A percentile compares a stretch with the other conserved stretches of the same genome.
These are phyloP conservation scores for Leccinum pallidistipes DNA, from an alignment of 1,284 basidiomycete species.

Conservation along the genomic window DNA sequence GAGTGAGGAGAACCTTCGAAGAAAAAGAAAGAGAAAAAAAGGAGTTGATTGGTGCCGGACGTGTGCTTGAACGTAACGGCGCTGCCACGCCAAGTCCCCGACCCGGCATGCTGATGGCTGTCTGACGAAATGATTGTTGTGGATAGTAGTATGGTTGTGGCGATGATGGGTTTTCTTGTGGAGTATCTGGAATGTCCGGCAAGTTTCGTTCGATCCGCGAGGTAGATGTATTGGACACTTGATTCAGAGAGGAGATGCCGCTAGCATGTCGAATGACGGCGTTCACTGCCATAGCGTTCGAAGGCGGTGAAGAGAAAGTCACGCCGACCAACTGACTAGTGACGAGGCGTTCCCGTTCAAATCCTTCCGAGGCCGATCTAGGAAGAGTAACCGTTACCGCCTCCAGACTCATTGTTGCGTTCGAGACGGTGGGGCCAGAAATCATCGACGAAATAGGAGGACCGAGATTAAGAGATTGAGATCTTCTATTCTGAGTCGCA, in stretches of 20 bases:
- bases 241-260: slow-evolving; percentile 18
- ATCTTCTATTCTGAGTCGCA: slow-evolving; percentile 52
- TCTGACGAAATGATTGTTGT: slow-evolving; percentile 49
- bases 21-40: slow-evolving; percentile 10
- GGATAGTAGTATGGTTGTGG: slow-evolving; percentile 12
- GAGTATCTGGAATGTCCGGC: slow-evolving; percentile 35
- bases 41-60: slow-evolving; percentile 9
- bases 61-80: background rate
- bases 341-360: slow-evolving; percentile 26
- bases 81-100: too few species aligned
- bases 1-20: slow-evolving; percentile 7
- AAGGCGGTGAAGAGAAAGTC: slow-evolving; percentile 25
- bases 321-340: slow-evolving; percentile 16
- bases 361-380: slow-evolving; percentile 31
- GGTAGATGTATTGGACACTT: slow-evolving; percentile 2
- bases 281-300: slow-evolving; percentile 11
- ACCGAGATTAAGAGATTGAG: slow-evolving; percentile 58
- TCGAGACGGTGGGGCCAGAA: slow-evolving; percentile 26
- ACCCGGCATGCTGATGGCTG: slow-evolving; percentile 59
- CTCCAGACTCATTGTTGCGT: slow-evolving; percentile 34
- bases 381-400: slow-evolving; percentile 33
- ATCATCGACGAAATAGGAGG: slow-evolving; percentile 35
- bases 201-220: slow-evolving; percentile 30
- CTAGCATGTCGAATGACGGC: slow-evolving; percentile 15
- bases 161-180: slow-evolving; percentile 26